Evolutionary conservation across 2,329 filamentous ascomycete species (phyloP).

Genomic region (Davidsoniella australis): DNA sequence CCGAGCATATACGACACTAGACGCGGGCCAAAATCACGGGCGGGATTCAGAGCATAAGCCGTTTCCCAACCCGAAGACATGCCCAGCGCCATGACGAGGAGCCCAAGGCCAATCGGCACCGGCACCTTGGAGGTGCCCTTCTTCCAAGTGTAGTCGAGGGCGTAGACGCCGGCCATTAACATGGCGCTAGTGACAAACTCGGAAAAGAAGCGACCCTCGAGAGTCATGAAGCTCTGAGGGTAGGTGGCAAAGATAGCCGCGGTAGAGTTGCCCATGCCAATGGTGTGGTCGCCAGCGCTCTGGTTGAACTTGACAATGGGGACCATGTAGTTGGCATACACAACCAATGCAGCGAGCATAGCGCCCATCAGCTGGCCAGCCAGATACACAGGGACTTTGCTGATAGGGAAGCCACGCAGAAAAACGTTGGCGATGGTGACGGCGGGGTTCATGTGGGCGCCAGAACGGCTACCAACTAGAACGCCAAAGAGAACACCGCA

Average conservation of each 20-base stretch:
- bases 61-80: slow-evolving; percentile 63
- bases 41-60: slow-evolving; percentile 58
- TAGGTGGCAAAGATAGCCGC: slow-evolving; percentile 61
- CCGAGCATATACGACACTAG: slow-evolving; percentile 50
- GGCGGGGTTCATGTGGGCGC: slow-evolving; percentile 54
- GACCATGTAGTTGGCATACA: slow-evolving; percentile 46
- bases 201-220: slow-evolving; percentile 51
- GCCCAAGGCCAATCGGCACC: slow-evolving; percentile 47
- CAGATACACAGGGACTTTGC: slow-evolving; percentile 49
- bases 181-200: slow-evolving; percentile 53
- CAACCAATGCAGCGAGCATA: slow-evolving; percentile 41
- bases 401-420: slow-evolving; percentile 51
- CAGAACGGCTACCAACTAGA: slow-evolving; percentile 47
- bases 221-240: slow-evolving; percentile 49
- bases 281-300: slow-evolving; percentile 40
- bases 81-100: slow-evolving; percentile 59
- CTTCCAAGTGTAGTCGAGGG: slow-evolving; percentile 36
- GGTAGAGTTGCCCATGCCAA: slow-evolving; percentile 39
- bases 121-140: slow-evolving; percentile 35
- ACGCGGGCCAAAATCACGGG: slow-evolving; percentile 54
- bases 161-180: slow-evolving; percentile 57
- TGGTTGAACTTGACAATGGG: slow-evolving; percentile 51
- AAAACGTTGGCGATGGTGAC: slow-evolving; percentile 54
- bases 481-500: slow-evolving; percentile 53
- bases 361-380: slow-evolving; percentile 50